phyloP scores from a whole-genome alignment of 2,329 filamentous ascomycete species.

The Phyllosticta capitalensis region DNA sequence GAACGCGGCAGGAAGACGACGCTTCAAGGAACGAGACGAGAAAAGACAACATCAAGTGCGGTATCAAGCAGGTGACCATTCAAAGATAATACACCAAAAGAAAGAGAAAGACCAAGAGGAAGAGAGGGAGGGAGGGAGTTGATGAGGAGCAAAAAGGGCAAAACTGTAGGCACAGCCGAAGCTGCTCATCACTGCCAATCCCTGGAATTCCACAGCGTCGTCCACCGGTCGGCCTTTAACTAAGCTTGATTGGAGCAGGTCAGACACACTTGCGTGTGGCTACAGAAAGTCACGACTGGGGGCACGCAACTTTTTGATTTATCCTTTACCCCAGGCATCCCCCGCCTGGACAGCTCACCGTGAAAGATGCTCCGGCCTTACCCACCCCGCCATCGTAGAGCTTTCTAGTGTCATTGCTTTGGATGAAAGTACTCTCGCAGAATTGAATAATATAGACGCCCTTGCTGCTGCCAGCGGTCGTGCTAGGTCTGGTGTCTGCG shows the following conservation, averaged over 20 bases:
- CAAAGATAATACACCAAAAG: too few relatives aligned
- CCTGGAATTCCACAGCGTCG: not conserved
- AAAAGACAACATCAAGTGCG: too few relatives aligned
- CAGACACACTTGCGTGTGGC: not conserved
- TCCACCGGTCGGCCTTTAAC: not conserved
- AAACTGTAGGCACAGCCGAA: not conserved
- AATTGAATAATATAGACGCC: not conserved
- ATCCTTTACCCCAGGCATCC: not conserved
- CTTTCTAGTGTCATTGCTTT: not conserved
- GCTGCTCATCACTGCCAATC: not conserved
- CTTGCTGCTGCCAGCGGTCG: not conserved
- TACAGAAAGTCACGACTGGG: not conserved
- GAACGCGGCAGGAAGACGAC: too few relatives aligned
- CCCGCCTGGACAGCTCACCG: not conserved
- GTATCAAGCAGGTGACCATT: too few relatives aligned
- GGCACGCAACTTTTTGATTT: not conserved
- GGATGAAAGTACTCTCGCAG: not conserved
- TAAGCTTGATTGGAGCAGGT: not conserved
- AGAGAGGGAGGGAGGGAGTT: not conserved
- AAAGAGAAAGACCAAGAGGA: not conserved
- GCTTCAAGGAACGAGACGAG: too few relatives aligned
- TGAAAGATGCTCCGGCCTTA: not conserved
- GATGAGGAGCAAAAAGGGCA: not conserved
- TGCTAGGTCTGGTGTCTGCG: not conserved
- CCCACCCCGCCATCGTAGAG: not conserved